These are phyloP conservation scores for Sisymbrium irio DNA, from an alignment of 345 rosid species.

Conservation along the genomic window DNA sequence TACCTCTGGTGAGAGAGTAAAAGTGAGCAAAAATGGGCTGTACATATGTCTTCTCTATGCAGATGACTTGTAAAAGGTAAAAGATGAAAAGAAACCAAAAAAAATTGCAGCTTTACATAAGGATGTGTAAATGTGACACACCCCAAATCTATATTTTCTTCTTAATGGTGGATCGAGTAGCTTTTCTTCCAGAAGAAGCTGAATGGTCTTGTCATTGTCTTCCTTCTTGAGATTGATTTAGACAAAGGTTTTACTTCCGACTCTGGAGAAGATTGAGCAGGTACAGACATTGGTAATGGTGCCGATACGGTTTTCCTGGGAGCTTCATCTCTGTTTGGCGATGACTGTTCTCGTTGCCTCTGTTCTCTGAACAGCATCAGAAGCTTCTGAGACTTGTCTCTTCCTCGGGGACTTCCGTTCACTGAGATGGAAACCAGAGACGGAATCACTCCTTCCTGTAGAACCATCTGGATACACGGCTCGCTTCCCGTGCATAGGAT, in stretches of 20 bases:
- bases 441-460: slow-evolving; percentile 98
- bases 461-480: slow-evolving; percentile 69
- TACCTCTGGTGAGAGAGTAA: neutral
- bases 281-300: slow-evolving; percentile 16
- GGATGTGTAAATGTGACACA: slow-evolving; percentile 14
- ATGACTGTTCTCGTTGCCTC: slow-evolving; percentile 74
- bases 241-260: slow-evolving; percentile 29
- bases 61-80: slow-evolving; percentile 25
- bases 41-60: slow-evolving; percentile 48
- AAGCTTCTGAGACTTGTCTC: slow-evolving; percentile 88
- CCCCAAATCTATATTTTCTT: neutral
- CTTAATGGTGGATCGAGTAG: slow-evolving; percentile 60
- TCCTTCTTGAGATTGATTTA: slow-evolving; percentile 74
- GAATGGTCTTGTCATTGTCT: slow-evolving; percentile 60
- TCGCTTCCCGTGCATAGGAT: slow-evolving; percentile 66
- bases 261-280: slow-evolving; percentile 35
- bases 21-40: slow-evolving; percentile 38
- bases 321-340: slow-evolving; percentile 39
- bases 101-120: slow-evolving; percentile 51
- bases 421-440: slow-evolving; percentile 87
- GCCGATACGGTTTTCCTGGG: slow-evolving; percentile 33
- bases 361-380: slow-evolving; percentile 90
- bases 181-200: slow-evolving; percentile 91
- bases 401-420: slow-evolving; percentile 80
- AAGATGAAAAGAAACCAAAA: slow-evolving; percentile 13